Conservation (phyloP, 176 grass and related monocot genomes). For the Carex parvula region DNA sequence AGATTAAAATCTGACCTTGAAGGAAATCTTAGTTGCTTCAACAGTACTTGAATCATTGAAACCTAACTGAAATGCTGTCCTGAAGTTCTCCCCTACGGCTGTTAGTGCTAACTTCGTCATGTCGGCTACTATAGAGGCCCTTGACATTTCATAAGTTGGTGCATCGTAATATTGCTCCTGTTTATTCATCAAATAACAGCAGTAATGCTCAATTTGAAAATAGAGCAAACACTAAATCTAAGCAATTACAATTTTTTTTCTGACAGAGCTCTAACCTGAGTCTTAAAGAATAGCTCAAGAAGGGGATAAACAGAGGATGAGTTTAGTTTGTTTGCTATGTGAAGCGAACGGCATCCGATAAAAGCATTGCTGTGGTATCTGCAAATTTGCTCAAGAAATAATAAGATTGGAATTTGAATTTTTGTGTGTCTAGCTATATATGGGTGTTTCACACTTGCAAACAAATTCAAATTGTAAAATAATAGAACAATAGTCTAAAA, state of each 20-base stretch:
- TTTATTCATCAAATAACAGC: neutral
- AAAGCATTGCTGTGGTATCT: conserved; percentile 83
- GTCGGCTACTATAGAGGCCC: conserved; percentile 33
- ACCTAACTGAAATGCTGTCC: conserved; percentile 38
- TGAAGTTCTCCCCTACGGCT: conserved; percentile 38
- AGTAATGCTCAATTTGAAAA: neutral
- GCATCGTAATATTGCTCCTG: conserved; percentile 80
- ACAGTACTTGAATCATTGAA: conserved; percentile 66
- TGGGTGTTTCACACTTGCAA: neutral
- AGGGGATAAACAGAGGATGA: conserved; percentile 56
- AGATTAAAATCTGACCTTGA: conserved; percentile 46
- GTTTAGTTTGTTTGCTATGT: conserved; percentile 60
- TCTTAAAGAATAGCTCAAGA: conserved; percentile 77
- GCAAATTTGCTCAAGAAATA: conserved; percentile 28
- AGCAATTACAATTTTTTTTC: too few relatives aligned
- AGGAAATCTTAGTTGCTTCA: conserved; percentile 65
- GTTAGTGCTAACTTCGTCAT: conserved; percentile 44
- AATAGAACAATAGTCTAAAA: neutral
- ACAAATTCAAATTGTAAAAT: neutral
- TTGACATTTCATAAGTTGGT: conserved; percentile 60
- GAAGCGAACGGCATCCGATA: conserved; percentile 54
- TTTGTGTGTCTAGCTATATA: neutral
- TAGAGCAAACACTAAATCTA: neutral
- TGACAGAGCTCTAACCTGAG: conserved; percentile 45
- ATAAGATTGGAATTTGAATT: neutral